These are phyloP conservation scores for Venturia aucupariae DNA, from an alignment of 2,329 filamentous ascomycete genomes.

Conservation along the genomic window DNA sequence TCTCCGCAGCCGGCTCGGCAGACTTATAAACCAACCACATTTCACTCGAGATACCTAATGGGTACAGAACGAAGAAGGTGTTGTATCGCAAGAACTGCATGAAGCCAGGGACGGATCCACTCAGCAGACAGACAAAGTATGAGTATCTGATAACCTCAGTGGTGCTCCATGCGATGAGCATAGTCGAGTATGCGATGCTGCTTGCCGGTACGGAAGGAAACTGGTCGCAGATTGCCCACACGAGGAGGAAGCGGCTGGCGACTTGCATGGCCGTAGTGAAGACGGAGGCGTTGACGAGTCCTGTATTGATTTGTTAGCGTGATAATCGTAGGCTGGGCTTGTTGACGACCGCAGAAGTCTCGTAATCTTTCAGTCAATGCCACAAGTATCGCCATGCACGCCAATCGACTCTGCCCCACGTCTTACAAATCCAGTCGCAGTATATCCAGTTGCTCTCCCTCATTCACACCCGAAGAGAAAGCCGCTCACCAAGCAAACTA, in stretches of 20 bases:
- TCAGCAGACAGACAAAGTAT: conserved; percentile 73
- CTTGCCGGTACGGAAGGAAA: conserved; percentile 57
- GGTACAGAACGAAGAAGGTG: conserved; percentile 88
- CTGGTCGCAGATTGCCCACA: conserved; percentile 71
- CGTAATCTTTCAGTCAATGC: no score
- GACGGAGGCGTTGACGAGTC: conserved; percentile 76
- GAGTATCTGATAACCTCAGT: conserved; percentile 92
- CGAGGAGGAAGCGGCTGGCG: conserved; percentile 72
- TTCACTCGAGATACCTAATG: conserved; percentile 83
- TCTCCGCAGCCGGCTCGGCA: conserved; percentile 48
- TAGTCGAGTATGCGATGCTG: conserved; percentile 58
- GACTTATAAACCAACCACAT: conserved; percentile 68
- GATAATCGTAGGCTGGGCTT: not conserved
- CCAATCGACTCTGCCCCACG: not conserved
- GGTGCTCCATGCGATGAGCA: conserved; percentile 79
- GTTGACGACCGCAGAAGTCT: not conserved
- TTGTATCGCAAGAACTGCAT: conserved; percentile 72
- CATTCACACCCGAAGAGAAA: not conserved
- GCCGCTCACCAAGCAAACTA: conserved; percentile 57
- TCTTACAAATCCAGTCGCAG: not conserved
- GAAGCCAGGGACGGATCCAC: conserved; percentile 49
- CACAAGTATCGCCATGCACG: no score
- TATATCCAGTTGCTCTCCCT: not conserved
- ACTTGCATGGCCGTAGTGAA: conserved; percentile 87
- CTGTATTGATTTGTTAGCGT: conserved; percentile 32